Conservation (phyloP, 2,329 filamentous ascomycete species). For the Scopulariopsis brevicaulis region DNA sequence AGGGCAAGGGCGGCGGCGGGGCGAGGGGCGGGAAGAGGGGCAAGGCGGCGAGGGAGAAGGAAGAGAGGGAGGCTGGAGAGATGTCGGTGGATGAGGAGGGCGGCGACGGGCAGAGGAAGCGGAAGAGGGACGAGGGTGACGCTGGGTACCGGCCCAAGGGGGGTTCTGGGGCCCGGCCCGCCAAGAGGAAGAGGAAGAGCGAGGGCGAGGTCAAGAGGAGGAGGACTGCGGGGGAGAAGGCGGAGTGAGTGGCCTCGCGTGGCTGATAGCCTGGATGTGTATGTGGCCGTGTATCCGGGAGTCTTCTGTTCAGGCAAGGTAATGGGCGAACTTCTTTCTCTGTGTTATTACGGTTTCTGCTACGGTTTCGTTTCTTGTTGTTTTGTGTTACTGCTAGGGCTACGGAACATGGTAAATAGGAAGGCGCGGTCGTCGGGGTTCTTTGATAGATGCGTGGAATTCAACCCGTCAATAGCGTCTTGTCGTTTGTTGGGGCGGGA, state of each 20-base stretch:
- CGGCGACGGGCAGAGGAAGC: slow-evolving; percentile 30
- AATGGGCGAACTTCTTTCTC: no score
- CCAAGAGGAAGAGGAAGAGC: slow-evolving; percentile 50
- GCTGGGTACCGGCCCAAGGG: slow-evolving; percentile 47
- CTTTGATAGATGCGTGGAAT: no score
- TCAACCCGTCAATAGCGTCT: no score
- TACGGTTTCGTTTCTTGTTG: no score
- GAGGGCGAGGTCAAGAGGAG: slow-evolving; percentile 27
- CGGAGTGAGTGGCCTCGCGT: neutral
- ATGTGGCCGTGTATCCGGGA: no score
- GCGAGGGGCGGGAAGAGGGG: neutral
- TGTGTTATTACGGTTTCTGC: no score
- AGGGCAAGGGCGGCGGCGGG: neutral
- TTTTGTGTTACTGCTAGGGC: no score
- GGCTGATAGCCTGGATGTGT: neutral
- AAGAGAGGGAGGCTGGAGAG: neutral
- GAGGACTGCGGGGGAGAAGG: neutral
- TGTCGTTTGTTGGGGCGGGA: no score
- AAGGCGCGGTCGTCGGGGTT: no score
- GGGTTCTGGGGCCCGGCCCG: slow-evolving; percentile 40
- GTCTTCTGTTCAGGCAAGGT: no score
- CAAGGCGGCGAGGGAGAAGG: neutral
- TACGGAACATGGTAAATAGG: no score
- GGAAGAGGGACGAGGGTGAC: slow-evolving; percentile 50
- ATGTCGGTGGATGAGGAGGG: slow-evolving; percentile 11